Percentiles rank a stretch among this genome's conserved stretches.
Evolutionary conservation across 176 grass and related monocot species (phyloP).

Genomic region (Pontederia paniculata): DNA sequence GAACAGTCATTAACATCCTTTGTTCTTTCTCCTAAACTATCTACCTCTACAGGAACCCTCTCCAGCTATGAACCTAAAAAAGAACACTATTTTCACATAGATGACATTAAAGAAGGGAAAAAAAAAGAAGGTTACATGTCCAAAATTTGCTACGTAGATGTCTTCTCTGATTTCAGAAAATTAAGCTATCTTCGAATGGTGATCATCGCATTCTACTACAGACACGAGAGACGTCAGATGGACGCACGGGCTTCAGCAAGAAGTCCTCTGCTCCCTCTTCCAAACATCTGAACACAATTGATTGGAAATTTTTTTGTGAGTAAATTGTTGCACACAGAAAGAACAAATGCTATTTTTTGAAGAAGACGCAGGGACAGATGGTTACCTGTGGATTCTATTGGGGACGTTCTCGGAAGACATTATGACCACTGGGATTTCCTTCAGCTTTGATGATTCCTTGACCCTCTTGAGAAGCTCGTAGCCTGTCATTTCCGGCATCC

Average conservation of each 20-base stretch:
- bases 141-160: too few relatives aligned
- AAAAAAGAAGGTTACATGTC: too few relatives aligned
- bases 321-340: not conserved
- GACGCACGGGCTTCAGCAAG: constrained; percentile 29
- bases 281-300: constrained; percentile 13
- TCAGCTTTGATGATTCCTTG: constrained; percentile 38
- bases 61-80: too few relatives aligned
- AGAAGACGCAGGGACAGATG: too few relatives aligned
- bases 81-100: too few relatives aligned
- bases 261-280: constrained; percentile 33
- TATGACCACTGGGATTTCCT: constrained; percentile 43
- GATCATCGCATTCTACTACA: constrained; percentile 16
- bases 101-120: too few relatives aligned
- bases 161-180: too few relatives aligned
- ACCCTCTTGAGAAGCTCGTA: constrained; percentile 42
- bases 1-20: too few relatives aligned
- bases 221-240: constrained; percentile 26
- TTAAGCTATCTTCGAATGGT: not conserved
- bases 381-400: constrained; percentile 24
- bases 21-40: too few relatives aligned
- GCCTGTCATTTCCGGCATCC: constrained; percentile 47
- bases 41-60: too few relatives aligned
- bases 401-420: constrained; percentile 51
- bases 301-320: too few relatives aligned
- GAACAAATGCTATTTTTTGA: too few relatives aligned